Conservation (phyloP, 2,329 filamentous ascomycete species). For the Colletotrichum sp. region DNA sequence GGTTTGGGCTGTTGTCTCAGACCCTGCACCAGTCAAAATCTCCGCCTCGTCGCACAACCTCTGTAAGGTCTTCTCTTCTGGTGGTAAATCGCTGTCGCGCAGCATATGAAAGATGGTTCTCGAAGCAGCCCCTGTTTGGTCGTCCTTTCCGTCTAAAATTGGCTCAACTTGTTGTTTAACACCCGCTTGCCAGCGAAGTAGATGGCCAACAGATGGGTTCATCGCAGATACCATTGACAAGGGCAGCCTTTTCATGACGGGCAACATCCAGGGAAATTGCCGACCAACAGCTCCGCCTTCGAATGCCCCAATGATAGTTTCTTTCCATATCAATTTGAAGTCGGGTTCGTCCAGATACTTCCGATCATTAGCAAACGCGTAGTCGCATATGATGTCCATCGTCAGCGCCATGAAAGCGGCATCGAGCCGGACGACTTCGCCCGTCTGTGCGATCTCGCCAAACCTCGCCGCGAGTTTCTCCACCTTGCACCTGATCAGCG, state of each 20-base stretch:
- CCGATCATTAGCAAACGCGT: slow-evolving; percentile 35
- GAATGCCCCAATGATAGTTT: neutral
- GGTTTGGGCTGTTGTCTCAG: slow-evolving; percentile 40
- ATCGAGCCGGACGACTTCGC: slow-evolving; percentile 22
- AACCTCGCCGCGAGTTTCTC: slow-evolving; percentile 30
- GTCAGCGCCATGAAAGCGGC: slow-evolving; percentile 31
- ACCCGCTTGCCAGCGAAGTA: neutral
- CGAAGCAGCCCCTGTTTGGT: neutral
- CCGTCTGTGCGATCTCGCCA: slow-evolving; percentile 28
- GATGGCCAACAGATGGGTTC: neutral
- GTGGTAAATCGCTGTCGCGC: neutral
- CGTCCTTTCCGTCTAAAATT: neutral
- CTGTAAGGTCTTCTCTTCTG: slow-evolving; percentile 21
- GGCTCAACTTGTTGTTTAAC: neutral
- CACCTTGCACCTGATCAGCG: slow-evolving; percentile 36
- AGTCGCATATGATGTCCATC: slow-evolving; percentile 40
- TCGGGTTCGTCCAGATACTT: slow-evolving; percentile 22
- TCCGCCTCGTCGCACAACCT: slow-evolving; percentile 24
- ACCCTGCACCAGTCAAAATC: slow-evolving; percentile 51
- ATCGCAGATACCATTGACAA: neutral
- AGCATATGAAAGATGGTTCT: neutral
- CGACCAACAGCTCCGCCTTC: neutral
- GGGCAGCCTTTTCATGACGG: neutral
- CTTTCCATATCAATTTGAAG: neutral
- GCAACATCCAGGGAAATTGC: neutral